Conservation (phyloP, 345 rosid species). For the Raphanus raphanistrum region DNA sequence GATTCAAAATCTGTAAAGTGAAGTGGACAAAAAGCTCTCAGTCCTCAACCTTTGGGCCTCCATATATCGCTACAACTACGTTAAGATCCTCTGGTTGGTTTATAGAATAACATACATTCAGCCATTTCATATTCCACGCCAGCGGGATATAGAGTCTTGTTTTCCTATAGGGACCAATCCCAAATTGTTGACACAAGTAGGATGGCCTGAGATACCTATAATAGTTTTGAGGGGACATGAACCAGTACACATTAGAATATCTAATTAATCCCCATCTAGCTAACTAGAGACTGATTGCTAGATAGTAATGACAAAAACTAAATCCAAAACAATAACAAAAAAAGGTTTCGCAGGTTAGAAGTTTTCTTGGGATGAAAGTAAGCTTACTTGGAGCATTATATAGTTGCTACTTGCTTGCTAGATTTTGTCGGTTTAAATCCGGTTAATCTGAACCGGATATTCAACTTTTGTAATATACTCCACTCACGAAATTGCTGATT, state of each 20-base stretch:
- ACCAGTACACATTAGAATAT: neutral
- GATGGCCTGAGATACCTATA: neutral
- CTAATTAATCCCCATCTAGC: neutral
- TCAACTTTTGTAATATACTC: neutral
- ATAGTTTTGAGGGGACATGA: neutral
- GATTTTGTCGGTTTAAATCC: neutral
- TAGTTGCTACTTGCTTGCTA: slow-evolving; percentile 11
- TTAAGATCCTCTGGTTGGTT: slow-evolving; percentile 57
- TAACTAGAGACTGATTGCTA: neutral
- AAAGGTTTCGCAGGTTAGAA: neutral
- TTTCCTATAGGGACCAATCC: neutral
- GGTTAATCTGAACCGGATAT: slow-evolving; percentile 8
- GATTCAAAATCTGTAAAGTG: neutral
- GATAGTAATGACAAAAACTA: neutral
- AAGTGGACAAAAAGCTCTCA: neutral
- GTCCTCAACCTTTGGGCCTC: slow-evolving; percentile 51
- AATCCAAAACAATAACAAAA: neutral
- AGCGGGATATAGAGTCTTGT: neutral
- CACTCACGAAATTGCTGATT: neutral
- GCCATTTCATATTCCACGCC: neutral
- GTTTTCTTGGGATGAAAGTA: slow-evolving; percentile 21
- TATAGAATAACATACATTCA: slow-evolving; percentile 6
- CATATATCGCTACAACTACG: slow-evolving; percentile 50
- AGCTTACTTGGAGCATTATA: slow-evolving; percentile 44
- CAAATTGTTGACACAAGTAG: neutral